These are phyloP conservation scores for Hibiscus mutabilis DNA, from an alignment of 345 rosid species.

Conservation along the genomic window DNA sequence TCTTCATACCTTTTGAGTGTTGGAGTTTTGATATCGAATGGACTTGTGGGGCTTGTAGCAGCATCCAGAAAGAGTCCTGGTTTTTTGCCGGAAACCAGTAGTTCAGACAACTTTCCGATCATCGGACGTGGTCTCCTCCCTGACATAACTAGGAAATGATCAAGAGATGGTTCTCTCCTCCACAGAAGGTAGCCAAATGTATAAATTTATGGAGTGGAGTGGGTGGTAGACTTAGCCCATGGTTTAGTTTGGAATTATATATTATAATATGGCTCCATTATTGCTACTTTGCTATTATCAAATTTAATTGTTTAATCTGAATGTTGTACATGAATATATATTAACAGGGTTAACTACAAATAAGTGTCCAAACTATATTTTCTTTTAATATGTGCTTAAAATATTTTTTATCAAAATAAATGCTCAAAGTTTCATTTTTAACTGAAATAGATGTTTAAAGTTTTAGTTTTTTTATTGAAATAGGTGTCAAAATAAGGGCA, in stretches of 20 bases:
- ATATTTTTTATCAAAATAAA: no score
- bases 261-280: slow-evolving; percentile 5
- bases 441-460: no score
- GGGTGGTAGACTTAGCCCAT: slow-evolving; percentile 32
- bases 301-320: neutral
- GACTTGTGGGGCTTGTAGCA: slow-evolving; percentile 55
- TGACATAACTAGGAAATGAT: slow-evolving; percentile 28
- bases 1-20: slow-evolving; percentile 55
- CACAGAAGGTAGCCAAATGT: neutral
- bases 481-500: no score
- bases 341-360: no score
- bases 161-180: neutral
- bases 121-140: slow-evolving; percentile 61
- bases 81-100: slow-evolving; percentile 49
- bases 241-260: slow-evolving; percentile 23
- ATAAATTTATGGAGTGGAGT: slow-evolving; percentile 32
- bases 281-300: neutral
- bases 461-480: no score
- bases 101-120: slow-evolving; percentile 65
- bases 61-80: slow-evolving; percentile 23
- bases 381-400: no score
- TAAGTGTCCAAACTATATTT: no score
- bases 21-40: slow-evolving; percentile 49
- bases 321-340: neutral
- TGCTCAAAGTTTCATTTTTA: no score